Conservation (phyloP, 169 alveolate genomes). For the Plasmodium vinckei region DNA sequence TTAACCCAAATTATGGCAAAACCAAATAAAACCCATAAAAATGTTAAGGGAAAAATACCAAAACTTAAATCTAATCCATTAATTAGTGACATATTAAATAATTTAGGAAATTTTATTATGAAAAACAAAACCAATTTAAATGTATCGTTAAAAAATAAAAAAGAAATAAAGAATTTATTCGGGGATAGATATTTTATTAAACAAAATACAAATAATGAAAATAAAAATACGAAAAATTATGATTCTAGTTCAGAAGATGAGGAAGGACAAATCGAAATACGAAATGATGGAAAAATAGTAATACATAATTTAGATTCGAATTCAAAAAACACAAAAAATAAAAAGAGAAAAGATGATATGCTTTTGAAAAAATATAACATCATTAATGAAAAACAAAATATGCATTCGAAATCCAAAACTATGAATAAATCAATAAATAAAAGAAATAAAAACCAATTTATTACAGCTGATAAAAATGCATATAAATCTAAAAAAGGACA, state of each 20-base stretch:
- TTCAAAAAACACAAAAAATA: slow-evolving; percentile 2
- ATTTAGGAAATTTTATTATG: slow-evolving; percentile 20
- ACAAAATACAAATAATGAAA: slow-evolving; percentile 33
- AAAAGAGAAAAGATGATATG: slow-evolving; percentile 31
- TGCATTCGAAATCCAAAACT: slow-evolving; percentile 20
- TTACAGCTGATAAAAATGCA: slow-evolving; percentile 60
- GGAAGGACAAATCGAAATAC: slow-evolving; percentile 32
- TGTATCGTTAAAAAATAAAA: slow-evolving; percentile 34
- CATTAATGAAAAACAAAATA: slow-evolving; percentile 46
- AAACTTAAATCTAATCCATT: slow-evolving; percentile 7
- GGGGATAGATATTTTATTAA: slow-evolving; percentile 51
- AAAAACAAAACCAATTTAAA: slow-evolving; percentile 19
- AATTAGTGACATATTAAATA: slow-evolving; percentile 19
- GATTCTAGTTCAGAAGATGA: slow-evolving; percentile 10
- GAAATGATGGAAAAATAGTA: slow-evolving; percentile 60
- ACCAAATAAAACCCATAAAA: background rate
- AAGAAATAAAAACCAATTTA: slow-evolving; percentile 13
- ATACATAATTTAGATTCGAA: slow-evolving; percentile 1
- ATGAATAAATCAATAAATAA: slow-evolving; percentile 22
- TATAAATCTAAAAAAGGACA: slow-evolving; percentile 74
- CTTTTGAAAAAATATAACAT: slow-evolving; percentile 27
- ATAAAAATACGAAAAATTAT: slow-evolving; percentile 16
- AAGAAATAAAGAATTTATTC: slow-evolving; percentile 50
- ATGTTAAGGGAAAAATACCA: background rate
- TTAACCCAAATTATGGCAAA: slow-evolving; percentile 13